Base-by-base conservation (phyloP, 2,329 filamentous ascomycete genomes). In the Ustilaginoidea virens region DNA sequence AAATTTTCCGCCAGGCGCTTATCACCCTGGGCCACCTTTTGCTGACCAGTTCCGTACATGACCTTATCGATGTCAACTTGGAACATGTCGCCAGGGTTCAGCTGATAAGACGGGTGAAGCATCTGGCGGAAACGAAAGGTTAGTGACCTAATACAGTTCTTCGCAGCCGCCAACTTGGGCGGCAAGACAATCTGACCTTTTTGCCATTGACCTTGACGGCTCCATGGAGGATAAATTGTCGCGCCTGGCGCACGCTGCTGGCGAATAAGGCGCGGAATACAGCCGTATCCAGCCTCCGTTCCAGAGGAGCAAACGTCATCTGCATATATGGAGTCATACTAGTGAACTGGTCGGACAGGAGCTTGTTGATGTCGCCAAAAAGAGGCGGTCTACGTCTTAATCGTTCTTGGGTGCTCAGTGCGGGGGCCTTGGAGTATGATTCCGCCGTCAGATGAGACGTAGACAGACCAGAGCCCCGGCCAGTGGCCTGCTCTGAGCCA, bases 31-130 rank as follows among this genome's bases (percentile, higher is more conserved):
- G 38, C 16, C 5, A 64, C 53, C 55, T 85, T 90, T 27, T 70
- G 68, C 16, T 69, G 66, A 33, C 90, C 90, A 1, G 86, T 93
- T 19, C 82, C 87, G 45, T 69, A 86, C 54, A 98, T 66, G 32
- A 98, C 90, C 42, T 77, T 74, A 22, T 93, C 82, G 20, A 80
- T 67, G 13, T 94, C 80, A 43, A 98, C 87, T 51, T 92, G 83
- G 65, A 98, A 98, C 74, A 98, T 82, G 52, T 98, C 90, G 41
- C 90, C 90, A 3, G 90, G 92, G 53, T 98, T 98, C 22, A 98
- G 69, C 39, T 85, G 74, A 53, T 98, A 98, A 31, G 83, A 80
- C 7, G 90, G 86, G 48, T 90, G 81, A 38, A 69, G 66, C 80
- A 96, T 93, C 87, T 93, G 31, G 24, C 13, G 4, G 3, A n/a